A percentile compares a stretch with the other conserved stretches of the same genome.
phyloP scores from a whole-genome alignment of 2,329 filamentous ascomycete genomes.

The Septoria petroselini region DNA sequence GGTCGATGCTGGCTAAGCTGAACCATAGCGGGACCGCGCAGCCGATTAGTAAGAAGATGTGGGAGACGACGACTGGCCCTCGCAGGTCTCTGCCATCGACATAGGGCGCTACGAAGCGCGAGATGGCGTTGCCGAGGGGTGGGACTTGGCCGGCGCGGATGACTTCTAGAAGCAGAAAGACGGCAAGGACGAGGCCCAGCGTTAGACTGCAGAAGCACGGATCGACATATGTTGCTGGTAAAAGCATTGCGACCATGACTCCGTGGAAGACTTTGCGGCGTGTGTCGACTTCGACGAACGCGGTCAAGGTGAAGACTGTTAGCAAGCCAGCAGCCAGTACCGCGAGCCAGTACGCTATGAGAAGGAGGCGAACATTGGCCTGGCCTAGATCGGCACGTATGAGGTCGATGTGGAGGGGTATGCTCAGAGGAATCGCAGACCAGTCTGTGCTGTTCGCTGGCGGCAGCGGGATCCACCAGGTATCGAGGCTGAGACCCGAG shows the following conservation, averaged over 20 bases:
- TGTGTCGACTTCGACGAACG: conserved; percentile 87
- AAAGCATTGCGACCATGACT: conserved; percentile 95
- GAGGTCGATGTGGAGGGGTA: conserved; percentile 59
- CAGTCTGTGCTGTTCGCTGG: conserved; percentile 34
- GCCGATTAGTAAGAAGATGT: conserved; percentile 92
- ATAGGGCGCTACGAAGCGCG: conserved; percentile 84
- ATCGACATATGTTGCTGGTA: conserved; percentile 82
- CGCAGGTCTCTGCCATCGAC: conserved; percentile 90
- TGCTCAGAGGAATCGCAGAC: conserved; percentile 14
- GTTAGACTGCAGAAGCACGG: conserved; percentile 79
- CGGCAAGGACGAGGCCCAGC: conserved; percentile 71
- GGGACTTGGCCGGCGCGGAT: conserved; percentile 88
- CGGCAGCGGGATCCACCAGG: conserved; percentile 81
- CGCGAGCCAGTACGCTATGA: conserved; percentile 69
- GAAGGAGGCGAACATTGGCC: conserved; percentile 75
- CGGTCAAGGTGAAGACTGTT: conserved; percentile 74
- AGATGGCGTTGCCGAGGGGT: conserved; percentile 80
- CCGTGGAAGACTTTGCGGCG: conserved; percentile 96
- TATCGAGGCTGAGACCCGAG: conserved; percentile 63
- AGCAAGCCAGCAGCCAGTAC: conserved; percentile 70
- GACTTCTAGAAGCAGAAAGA: conserved; percentile 86
- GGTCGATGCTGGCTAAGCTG: conserved; percentile 66
- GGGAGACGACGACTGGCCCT: conserved; percentile 90
- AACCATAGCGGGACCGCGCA: conserved; percentile 95
- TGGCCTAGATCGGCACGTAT: conserved; percentile 63